Conservation (phyloP, 164 flowering plant genomes). For the Hamamelis virginiana region DNA sequence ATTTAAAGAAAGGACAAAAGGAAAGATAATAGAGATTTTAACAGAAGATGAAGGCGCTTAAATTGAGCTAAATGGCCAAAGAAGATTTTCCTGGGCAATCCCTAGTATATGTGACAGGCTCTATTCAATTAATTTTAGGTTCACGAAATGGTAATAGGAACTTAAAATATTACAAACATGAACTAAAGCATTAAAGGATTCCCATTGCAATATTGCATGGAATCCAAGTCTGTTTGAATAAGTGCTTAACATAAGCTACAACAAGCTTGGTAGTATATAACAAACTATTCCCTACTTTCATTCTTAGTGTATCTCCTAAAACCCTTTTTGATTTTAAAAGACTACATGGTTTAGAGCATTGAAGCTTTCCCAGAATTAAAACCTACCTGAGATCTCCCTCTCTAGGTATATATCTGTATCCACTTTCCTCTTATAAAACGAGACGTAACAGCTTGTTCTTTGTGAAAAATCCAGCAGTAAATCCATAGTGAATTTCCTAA, state of each 20-base stretch:
- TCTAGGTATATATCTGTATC: not conserved
- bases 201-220: not conserved
- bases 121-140: too few relatives aligned
- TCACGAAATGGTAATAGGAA: too few relatives aligned
- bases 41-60: too few relatives aligned
- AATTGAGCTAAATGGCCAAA: too few relatives aligned
- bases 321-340: not conserved
- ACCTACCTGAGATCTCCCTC: not conserved
- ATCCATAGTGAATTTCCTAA: constrained; percentile 1
- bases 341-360: not conserved
- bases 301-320: not conserved
- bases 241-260: too few relatives aligned
- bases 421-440: too few relatives aligned
- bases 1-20: too few relatives aligned
- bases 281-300: not conserved
- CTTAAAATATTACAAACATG: not conserved
- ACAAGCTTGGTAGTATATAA: too few relatives aligned
- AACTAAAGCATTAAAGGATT: not conserved
- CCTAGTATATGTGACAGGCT: too few relatives aligned
- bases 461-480: not conserved
- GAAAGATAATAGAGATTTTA: too few relatives aligned
- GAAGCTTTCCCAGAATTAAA: not conserved
- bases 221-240: too few relatives aligned
- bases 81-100: too few relatives aligned
- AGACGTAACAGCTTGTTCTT: not conserved